Evolutionary conservation across 1,284 basidiomycete genomes (phyloP), one percentile per base, ranked within the genome.

Genomic region (Chalciporus sp.): DNA sequence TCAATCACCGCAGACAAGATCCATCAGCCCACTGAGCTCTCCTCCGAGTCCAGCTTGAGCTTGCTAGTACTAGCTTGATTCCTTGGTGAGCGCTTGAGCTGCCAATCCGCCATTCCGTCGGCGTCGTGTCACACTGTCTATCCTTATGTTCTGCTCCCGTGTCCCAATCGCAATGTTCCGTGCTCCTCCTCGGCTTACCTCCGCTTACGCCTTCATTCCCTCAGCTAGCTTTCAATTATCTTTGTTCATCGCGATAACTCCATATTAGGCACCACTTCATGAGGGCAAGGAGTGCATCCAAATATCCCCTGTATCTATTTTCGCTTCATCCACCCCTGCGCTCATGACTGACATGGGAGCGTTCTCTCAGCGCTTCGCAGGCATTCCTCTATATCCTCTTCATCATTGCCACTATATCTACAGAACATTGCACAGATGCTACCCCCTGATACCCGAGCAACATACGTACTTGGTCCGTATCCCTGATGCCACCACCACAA

Each of bases 61-160:
- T 33, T 29, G 28, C 11, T 29, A 9, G n/a, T n/a, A n/a, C n/a
- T n/a, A 29, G 28, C 11, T 29, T 29, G 4, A 29, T 29, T 11
- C 28, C 11, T 29, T n/a, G n/a, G n/a, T n/a, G n/a, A n/a, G n/a
- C n/a, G n/a, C n/a, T n/a, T n/a, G 11, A 11, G 28, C 11, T 11
- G 28, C 28, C 28, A 29, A 29, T 29, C 28, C 8, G 8, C 28
- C 28, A 33, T 33, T 12, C 31, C 10, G 11, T 12, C 31, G 31
- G 12, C 31, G 11, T 7, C 29, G 29, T 10, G 29, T 3, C 11
- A 31, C 29, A 10, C 9, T 41, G 11, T 41, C 11, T 45, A 47
- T 42, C 29, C n/a, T 48, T 27, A 3, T 52, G 26, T 12, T 44
- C 51, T 52, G 28, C 16, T 49, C 40, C 50, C 33, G n/a, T 20